Percentiles rank a stretch among this genome's conserved stretches.
Evolutionary conservation across 2,329 filamentous ascomycete species (phyloP).

Genomic region (Aspergillus sergii): DNA sequence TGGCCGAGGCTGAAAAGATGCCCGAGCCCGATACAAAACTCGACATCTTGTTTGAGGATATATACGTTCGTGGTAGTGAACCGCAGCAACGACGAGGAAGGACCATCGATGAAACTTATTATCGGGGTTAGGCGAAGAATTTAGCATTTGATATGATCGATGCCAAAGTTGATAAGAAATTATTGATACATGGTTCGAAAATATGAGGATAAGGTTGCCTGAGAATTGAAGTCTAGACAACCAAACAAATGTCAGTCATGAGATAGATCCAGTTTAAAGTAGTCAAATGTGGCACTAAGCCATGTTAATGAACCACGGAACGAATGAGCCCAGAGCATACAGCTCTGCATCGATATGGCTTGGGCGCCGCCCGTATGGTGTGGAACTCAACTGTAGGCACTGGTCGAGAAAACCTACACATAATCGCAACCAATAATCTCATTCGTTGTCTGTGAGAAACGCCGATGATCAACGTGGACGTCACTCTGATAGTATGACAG

Average conservation of each 20-base stretch:
- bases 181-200: neutral
- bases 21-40: slow-evolving; percentile 71
- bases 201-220: neutral
- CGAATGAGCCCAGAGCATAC: neutral
- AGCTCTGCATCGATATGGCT: neutral
- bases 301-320: neutral
- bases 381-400: neutral
- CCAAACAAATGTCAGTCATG: neutral
- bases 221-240: neutral
- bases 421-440: neutral
- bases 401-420: slow-evolving; percentile 1
- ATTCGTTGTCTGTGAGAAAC: neutral
- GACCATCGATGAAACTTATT: slow-evolving; percentile 86
- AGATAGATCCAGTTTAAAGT: neutral
- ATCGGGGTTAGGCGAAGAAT: slow-evolving; percentile 44
- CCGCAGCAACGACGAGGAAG: slow-evolving; percentile 82
- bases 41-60: slow-evolving; percentile 88
- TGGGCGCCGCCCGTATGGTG: neutral
- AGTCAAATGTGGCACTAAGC: neutral
- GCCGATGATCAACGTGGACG: neutral
- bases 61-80: slow-evolving; percentile 84
- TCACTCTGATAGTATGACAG: neutral
- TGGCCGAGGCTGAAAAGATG: slow-evolving; percentile 86
- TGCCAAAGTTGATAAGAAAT: neutral
- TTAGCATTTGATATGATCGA: neutral